Percentiles rank a stretch among this genome's conserved stretches.
Evolutionary conservation across 225 moss, liverwort and hornwort species (phyloP).

Genomic region (Pseudoscleropodium purum): DNA sequence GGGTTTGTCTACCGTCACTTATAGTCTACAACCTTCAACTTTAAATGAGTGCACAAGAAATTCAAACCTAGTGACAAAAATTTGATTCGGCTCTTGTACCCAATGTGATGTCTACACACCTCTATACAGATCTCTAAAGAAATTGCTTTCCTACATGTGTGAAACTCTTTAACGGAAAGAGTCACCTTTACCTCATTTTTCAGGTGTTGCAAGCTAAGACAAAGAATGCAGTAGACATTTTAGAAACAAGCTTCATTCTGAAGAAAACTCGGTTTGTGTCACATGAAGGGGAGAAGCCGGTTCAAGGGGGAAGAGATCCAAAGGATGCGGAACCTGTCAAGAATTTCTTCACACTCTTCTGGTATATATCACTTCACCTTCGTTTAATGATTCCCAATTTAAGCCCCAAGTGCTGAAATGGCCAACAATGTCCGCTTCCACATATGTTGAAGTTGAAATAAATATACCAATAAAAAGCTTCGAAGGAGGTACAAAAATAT

Average conservation of each 20-base stretch:
- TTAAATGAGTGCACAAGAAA: neutral
- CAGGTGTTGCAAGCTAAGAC: conserved; percentile 79
- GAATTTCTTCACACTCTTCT: conserved; percentile 68
- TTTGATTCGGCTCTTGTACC: neutral
- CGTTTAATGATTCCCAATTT: neutral
- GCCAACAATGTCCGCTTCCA: neutral
- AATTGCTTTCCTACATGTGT: neutral
- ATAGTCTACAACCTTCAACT: neutral
- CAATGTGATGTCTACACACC: neutral
- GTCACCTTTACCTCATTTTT: neutral
- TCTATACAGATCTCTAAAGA: neutral
- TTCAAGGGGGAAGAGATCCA: conserved; percentile 56
- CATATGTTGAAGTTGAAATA: neutral
- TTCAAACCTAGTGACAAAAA: neutral
- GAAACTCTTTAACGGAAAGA: neutral
- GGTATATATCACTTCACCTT: conserved; percentile 6
- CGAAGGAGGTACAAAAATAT: neutral
- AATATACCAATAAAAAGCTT: neutral
- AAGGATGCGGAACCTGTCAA: conserved; percentile 58
- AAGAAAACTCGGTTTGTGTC: conserved; percentile 78
- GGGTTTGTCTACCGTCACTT: neutral
- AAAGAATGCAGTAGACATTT: conserved; percentile 57
- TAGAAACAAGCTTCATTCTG: conserved; percentile 86
- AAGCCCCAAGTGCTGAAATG: neutral
- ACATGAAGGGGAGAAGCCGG: conserved; percentile 50